A percentile compares a stretch with the other conserved stretches of the same genome.
These are phyloP conservation scores for Yamadazyma phyllophila DNA, from an alignment of 805 yeast species.

Conservation along the genomic window DNA sequence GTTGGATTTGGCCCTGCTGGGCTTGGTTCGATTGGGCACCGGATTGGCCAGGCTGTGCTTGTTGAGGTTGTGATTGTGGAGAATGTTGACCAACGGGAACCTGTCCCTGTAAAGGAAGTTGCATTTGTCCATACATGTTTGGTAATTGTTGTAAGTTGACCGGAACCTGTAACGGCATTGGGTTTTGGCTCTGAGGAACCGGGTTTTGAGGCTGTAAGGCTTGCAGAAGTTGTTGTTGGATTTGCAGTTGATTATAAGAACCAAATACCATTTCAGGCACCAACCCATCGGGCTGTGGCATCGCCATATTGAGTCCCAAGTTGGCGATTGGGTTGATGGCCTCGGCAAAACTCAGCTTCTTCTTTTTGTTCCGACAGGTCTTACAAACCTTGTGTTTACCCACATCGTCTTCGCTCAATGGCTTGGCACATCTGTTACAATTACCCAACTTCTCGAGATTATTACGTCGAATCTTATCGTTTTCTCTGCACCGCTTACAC, in stretches of 20 bases:
- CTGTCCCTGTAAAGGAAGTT: slow-evolving; percentile 4
- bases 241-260: slow-evolving; percentile 9
- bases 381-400: slow-evolving; percentile 57
- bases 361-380: slow-evolving; percentile 53
- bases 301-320: slow-evolving; percentile 4
- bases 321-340: slow-evolving; percentile 1
- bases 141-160: slow-evolving; percentile 6
- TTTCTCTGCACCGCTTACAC: slow-evolving; percentile 62
- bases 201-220: slow-evolving; percentile 16
- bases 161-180: slow-evolving; percentile 2
- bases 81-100: neutral
- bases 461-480: slow-evolving; percentile 56
- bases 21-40: neutral
- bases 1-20: neutral
- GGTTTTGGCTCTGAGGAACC: slow-evolving; percentile 12
- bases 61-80: neutral
- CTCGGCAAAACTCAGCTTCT: slow-evolving; percentile 22
- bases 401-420: slow-evolving; percentile 43
- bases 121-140: slow-evolving; percentile 5
- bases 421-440: slow-evolving; percentile 61
- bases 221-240: slow-evolving; percentile 15
- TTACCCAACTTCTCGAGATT: slow-evolving; percentile 56
- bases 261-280: slow-evolving; percentile 10
- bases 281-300: slow-evolving; percentile 5
- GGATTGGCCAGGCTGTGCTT: neutral